Conservation (phyloP, 176 grass and related monocot genomes). For the Tuctoria greenei region DNA sequence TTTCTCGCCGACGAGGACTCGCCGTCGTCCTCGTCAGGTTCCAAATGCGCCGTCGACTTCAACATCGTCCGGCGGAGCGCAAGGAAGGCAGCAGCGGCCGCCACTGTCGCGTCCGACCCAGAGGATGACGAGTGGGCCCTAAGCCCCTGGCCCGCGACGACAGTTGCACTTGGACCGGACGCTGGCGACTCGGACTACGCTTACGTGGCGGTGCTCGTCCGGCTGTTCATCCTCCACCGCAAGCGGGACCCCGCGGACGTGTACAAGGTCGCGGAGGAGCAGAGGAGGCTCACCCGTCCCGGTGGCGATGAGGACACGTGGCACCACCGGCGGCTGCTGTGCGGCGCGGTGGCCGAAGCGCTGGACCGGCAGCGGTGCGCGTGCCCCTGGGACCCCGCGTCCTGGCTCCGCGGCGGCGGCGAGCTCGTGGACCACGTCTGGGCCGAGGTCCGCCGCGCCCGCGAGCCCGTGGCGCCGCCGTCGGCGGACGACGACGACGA, state of each 20-base stretch:
- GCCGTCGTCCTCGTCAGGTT: slow-evolving; percentile 57
- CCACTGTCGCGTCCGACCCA: background rate
- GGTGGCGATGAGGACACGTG: slow-evolving; percentile 9
- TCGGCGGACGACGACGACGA: background rate
- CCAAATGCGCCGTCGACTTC: slow-evolving; percentile 55
- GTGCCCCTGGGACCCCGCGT: slow-evolving; percentile 52
- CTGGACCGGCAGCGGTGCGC: slow-evolving; percentile 51
- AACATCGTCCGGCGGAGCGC: background rate
- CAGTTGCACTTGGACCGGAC: slow-evolving; percentile 25
- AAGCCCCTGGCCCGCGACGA: background rate
- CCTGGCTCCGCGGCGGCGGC: slow-evolving; percentile 29
- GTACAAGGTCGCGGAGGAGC: slow-evolving; percentile 42
- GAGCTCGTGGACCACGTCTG: slow-evolving; percentile 51
- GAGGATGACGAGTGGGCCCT: slow-evolving; percentile 47
- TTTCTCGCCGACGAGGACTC: slow-evolving; percentile 81
- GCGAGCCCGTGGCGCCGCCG: slow-evolving; percentile 31
- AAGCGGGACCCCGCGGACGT: slow-evolving; percentile 30
- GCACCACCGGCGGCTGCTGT: slow-evolving; percentile 54
- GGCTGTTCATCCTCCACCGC: slow-evolving; percentile 14
- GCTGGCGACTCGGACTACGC: slow-evolving; percentile 47
- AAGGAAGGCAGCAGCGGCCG: too few relatives aligned
- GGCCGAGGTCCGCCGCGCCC: slow-evolving; percentile 44
- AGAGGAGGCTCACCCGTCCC: background rate
- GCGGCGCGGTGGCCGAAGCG: slow-evolving; percentile 59
- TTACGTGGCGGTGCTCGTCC: slow-evolving; percentile 60